Evolutionary conservation across 495 filamentous ascomycete genomes (phyloP).

Genomic region (Lentithecium fluviatile): DNA sequence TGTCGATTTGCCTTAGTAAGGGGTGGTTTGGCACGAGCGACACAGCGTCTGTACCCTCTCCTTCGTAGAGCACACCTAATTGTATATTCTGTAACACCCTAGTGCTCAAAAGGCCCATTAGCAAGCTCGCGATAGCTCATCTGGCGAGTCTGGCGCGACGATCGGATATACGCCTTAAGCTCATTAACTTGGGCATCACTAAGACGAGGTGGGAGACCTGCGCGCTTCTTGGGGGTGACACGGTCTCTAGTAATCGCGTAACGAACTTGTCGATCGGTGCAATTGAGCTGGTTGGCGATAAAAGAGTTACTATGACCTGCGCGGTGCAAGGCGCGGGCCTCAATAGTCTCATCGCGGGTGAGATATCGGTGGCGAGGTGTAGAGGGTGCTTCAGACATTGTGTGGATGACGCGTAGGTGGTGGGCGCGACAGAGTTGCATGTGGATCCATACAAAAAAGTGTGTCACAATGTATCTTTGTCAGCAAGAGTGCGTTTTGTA

Average conservation of each 20-base stretch:
- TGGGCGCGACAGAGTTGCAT: not conserved
- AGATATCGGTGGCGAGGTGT: not conserved
- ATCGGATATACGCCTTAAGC: too few species aligned
- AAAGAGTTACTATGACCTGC: not conserved
- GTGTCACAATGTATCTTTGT: too few species aligned
- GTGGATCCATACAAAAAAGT: not conserved
- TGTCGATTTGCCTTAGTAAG: slow-evolving; percentile 3
- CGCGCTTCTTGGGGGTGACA: not conserved
- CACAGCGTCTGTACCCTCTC: slow-evolving; percentile 3
- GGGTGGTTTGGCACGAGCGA: slow-evolving; percentile 16
- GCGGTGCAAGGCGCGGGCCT: not conserved
- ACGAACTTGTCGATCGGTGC: not conserved
- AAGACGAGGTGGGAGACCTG: not conserved
- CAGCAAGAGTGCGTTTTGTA: too few species aligned
- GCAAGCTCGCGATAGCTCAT: too few species aligned
- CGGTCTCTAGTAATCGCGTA: not conserved
- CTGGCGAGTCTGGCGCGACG: too few species aligned
- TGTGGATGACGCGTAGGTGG: not conserved
- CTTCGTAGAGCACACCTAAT: not conserved
- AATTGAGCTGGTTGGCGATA: not conserved
- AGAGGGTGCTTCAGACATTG: not conserved
- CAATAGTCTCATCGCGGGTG: not conserved
- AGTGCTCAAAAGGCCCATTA: too few species aligned
- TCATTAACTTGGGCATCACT: not conserved
- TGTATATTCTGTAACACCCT: too few species aligned